These are phyloP conservation scores for Phytophthora aleatoria DNA, from an alignment of 352 stramenopile species.

Conservation along the genomic window DNA sequence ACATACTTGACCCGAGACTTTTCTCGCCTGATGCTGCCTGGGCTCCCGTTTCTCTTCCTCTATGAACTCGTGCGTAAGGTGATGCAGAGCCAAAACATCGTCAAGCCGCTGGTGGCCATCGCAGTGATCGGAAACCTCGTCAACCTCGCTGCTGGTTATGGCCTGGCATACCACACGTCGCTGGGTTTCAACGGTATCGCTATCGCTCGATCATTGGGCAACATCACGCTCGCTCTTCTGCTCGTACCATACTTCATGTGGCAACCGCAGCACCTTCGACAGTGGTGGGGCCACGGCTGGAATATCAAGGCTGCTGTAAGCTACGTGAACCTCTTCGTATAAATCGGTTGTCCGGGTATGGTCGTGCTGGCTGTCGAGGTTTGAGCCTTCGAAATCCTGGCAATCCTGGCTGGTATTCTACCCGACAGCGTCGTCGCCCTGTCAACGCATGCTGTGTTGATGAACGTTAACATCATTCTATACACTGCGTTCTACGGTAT, in stretches of 20 bases:
- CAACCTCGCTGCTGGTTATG: background rate
- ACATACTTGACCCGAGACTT: conserved; percentile 54
- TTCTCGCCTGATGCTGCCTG: conserved; percentile 52
- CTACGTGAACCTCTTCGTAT: background rate
- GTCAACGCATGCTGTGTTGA: background rate
- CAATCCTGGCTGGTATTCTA: background rate
- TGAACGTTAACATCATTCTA: background rate
- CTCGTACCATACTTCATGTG: conserved; percentile 9
- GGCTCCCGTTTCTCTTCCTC: conserved; percentile 67
- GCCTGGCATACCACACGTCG: background rate
- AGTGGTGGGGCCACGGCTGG: background rate
- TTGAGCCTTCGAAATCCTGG: background rate
- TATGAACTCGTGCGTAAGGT: conserved; percentile 81
- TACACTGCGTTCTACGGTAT: background rate
- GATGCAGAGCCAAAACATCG: conserved; percentile 69
- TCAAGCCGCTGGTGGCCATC: conserved; percentile 64
- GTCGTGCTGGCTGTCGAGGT: background rate
- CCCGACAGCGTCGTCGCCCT: background rate
- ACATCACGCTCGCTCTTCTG: background rate
- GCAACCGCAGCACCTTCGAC: background rate
- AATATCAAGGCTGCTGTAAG: background rate
- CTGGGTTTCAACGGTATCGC: background rate
- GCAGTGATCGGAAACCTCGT: background rate
- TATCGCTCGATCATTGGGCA: background rate
- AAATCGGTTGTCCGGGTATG: conserved; percentile 13